Percentiles rank a stretch among this genome's conserved stretches.
Conservation (phyloP, 306 rosid genomes). For the Dalbergia cochinchinensis region DNA sequence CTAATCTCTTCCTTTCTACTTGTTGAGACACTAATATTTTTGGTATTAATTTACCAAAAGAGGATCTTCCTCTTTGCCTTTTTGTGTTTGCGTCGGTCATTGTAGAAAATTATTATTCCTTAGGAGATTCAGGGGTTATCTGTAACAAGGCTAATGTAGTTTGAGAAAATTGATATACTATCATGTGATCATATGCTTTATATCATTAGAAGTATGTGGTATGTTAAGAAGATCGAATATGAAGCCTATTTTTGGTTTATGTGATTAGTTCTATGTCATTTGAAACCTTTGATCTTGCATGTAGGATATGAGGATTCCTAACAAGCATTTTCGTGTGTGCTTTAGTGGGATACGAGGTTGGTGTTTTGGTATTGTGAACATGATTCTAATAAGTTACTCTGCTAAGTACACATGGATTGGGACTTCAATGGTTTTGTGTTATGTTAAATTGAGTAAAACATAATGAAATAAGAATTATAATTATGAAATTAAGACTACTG, state of each 20-base stretch:
- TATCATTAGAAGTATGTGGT: neutral
- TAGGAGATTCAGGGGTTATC: conserved; percentile 21
- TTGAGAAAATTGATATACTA: too few species aligned
- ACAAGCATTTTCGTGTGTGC: conserved; percentile 54
- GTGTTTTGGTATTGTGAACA: conserved; percentile 91
- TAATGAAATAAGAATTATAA: conserved; percentile 4
- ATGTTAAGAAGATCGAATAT: neutral
- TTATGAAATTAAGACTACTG: conserved; percentile 24
- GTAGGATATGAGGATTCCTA: conserved; percentile 46
- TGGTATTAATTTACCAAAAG: neutral
- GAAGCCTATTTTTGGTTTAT: neutral
- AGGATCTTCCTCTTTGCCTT: neutral
- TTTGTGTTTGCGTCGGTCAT: neutral
- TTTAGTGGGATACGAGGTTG: conserved; percentile 94
- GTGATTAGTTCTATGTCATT: conserved; percentile 28
- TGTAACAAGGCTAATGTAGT: neutral
- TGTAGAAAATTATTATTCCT: conserved; percentile 9
- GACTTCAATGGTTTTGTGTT: conserved; percentile 1
- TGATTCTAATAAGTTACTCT: conserved; percentile 82
- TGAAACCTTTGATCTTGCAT: conserved; percentile 16
- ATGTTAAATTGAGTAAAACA: conserved; percentile 13
- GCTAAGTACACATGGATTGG: neutral
- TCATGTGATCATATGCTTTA: too few species aligned
- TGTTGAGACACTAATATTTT: neutral
- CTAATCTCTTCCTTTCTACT: conserved; percentile 61